phyloP scores from a whole-genome alignment of 2,329 filamentous ascomycete species.

The Colletotrichum sp. region DNA sequence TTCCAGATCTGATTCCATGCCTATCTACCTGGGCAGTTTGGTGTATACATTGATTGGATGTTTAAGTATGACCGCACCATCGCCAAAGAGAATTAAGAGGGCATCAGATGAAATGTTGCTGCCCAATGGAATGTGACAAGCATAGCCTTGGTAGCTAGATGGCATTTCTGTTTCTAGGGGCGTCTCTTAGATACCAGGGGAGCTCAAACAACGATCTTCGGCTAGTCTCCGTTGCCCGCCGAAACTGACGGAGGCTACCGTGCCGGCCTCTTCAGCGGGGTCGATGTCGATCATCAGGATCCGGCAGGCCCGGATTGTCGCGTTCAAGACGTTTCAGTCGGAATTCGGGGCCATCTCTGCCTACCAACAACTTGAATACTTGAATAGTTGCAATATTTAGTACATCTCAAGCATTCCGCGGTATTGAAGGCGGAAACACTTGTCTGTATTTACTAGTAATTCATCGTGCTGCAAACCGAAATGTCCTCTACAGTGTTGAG shows the following conservation, averaged over 20 bases:
- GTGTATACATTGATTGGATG: not conserved
- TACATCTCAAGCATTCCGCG: not conserved
- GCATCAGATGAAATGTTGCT: not conserved
- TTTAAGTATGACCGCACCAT: not conserved
- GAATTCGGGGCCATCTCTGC: not conserved
- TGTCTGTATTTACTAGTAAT: too few relatives aligned
- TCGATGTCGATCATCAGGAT: not conserved
- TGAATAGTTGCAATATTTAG: fast-evolving
- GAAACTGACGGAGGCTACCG: not conserved
- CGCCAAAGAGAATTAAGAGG: not conserved
- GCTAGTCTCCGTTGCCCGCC: not conserved
- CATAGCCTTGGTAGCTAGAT: not conserved
- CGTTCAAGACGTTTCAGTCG: not conserved
- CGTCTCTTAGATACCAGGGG: not conserved
- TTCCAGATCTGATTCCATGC: not conserved
- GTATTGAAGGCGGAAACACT: too few relatives aligned
- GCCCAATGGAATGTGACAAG: not conserved
- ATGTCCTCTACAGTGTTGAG: not conserved
- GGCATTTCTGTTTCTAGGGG: not conserved
- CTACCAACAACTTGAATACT: fast-evolving
- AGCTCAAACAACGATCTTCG: not conserved
- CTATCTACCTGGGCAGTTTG: not conserved
- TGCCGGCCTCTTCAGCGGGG: not conserved
- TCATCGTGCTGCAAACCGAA: not conserved
- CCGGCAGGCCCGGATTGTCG: not conserved